Evolutionary conservation across 495 filamentous ascomycete genomes (phyloP).

Genomic region (Penicillium maclennaniae): DNA sequence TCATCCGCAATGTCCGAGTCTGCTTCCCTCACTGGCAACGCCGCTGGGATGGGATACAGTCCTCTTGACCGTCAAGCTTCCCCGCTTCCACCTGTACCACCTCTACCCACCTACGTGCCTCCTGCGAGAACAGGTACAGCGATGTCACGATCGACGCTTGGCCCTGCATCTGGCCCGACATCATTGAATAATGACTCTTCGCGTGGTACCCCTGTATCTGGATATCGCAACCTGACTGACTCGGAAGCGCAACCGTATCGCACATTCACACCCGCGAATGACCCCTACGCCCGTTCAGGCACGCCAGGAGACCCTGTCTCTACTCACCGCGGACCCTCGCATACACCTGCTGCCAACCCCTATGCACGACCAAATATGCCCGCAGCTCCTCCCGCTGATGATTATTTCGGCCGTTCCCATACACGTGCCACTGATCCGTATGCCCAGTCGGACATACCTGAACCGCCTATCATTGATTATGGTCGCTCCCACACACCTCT

Average conservation of each 20-base stretch:
- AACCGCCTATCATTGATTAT: neutral
- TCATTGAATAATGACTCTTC: conserved; percentile 6
- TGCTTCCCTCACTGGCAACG: conserved; percentile 17
- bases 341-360: neutral
- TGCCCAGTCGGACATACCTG: conserved; percentile 1
- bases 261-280: conserved; percentile 11
- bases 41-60: conserved; percentile 24
- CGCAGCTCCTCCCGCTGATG: no score
- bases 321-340: conserved; percentile 3
- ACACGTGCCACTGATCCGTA: conserved; percentile 17
- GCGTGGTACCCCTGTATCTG: conserved; percentile 1
- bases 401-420: neutral
- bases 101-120: conserved; percentile 13
- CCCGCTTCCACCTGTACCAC: conserved; percentile 21
- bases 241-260: conserved; percentile 10
- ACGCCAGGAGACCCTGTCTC: neutral
- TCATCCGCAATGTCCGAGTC: conserved; percentile 26
- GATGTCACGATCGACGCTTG: conserved; percentile 10
- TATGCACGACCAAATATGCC: neutral
- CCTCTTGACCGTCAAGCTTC: conserved; percentile 18
- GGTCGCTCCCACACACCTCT: neutral
- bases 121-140: conserved; percentile 9
- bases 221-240: conserved; percentile 18
- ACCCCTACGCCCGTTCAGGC: conserved; percentile 11
- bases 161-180: conserved; percentile 4